Evolutionary conservation across 164 flowering plant species (phyloP).

Genomic region (Chloranthus sessilifolius): DNA sequence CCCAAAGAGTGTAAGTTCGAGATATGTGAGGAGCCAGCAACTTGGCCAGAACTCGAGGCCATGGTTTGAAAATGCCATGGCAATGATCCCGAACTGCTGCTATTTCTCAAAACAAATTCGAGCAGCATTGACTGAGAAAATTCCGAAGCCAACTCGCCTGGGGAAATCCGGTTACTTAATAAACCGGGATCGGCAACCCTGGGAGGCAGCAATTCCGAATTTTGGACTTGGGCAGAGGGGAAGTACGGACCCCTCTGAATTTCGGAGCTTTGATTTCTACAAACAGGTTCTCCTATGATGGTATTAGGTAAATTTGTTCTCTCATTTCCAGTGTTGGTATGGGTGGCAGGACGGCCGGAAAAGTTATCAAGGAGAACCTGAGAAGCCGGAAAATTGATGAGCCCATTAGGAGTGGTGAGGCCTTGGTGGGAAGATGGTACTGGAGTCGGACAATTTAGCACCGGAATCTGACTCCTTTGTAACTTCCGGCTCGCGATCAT

Average conservation of each 20-base stretch:
- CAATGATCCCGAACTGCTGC: not conserved
- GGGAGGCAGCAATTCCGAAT: conserved; percentile 5
- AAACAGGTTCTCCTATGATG: conserved; percentile 6
- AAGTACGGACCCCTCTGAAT: conserved; percentile 15
- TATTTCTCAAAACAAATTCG: conserved; percentile 15
- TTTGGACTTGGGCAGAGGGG: conserved; percentile 9
- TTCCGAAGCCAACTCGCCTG: conserved; percentile 9
- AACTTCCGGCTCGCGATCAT: conserved; percentile 44
- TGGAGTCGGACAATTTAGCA: not conserved
- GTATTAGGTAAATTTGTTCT: conserved; percentile 1
- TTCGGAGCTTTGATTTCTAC: conserved; percentile 2
- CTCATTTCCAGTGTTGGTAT: not conserved
- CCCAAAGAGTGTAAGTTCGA: not conserved
- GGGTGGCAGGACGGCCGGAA: conserved; percentile 2
- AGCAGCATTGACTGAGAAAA: conserved; percentile 13
- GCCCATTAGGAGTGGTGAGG: conserved; percentile 1
- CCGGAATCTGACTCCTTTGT: conserved; percentile 13
- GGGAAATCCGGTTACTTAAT: not conserved
- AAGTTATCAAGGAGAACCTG: conserved; percentile 5
- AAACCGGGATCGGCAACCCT: not conserved
- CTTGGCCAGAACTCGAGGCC: conserved; percentile 5
- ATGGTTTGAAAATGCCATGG: not conserved
- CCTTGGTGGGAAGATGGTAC: conserved; percentile 8
- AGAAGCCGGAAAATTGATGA: not conserved
- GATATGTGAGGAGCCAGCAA: not conserved